A percentile compares a stretch with the other conserved stretches of the same genome.
Conservation (phyloP, 305 asterid genomes). For the Fraxinus sp. region DNA sequence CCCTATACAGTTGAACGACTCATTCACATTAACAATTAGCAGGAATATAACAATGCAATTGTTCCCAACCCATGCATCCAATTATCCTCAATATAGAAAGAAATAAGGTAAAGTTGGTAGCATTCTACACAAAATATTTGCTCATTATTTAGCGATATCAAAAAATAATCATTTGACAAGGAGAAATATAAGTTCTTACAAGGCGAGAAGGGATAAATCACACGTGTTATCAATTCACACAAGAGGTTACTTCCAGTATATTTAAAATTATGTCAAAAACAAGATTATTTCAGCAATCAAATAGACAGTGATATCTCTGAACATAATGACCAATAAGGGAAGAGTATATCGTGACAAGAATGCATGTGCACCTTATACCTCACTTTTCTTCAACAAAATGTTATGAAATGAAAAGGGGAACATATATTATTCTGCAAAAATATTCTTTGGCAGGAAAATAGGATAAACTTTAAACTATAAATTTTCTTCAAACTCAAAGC, state of each 20-base stretch:
- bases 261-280: neutral
- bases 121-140: neutral
- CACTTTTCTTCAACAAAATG: neutral
- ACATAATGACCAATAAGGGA: neutral
- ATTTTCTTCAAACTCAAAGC: neutral
- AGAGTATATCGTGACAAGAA: neutral
- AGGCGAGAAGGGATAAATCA: neutral
- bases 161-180: neutral
- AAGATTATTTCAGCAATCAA: neutral
- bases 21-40: neutral
- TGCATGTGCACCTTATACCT: neutral
- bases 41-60: neutral
- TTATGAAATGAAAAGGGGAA: neutral
- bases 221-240: neutral
- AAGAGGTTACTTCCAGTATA: neutral
- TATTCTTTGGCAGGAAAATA: neutral
- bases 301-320: neutral
- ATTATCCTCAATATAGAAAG: neutral
- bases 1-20: neutral
- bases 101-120: neutral
- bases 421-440: neutral
- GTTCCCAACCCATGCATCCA: neutral
- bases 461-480: neutral
- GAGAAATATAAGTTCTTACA: neutral
- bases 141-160: neutral